Conservation (phyloP, 2,329 filamentous ascomycete genomes). For the Bipolaris zeicola region DNA sequence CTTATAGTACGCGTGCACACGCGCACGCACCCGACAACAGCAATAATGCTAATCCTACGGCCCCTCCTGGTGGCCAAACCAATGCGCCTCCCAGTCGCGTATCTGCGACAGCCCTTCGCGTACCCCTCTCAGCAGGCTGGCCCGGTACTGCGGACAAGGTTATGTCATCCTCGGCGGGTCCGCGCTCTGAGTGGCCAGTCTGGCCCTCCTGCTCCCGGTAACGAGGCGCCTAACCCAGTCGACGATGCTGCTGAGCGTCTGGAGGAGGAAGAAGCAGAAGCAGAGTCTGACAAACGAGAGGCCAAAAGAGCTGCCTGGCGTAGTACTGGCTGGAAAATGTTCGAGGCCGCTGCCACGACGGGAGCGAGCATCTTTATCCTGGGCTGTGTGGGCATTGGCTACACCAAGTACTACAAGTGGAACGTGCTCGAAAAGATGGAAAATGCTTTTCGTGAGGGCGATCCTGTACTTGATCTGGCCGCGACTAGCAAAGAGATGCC, state of each 20-base stretch:
- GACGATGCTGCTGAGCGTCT: slow-evolving; percentile 44
- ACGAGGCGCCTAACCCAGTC: slow-evolving; percentile 47
- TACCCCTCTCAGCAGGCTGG: slow-evolving; percentile 34
- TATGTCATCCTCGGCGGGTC: slow-evolving; percentile 17
- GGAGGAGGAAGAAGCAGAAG: slow-evolving; percentile 20
- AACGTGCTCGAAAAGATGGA: slow-evolving; percentile 91
- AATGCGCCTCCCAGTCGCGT: slow-evolving; percentile 27
- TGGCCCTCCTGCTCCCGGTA: slow-evolving; percentile 44
- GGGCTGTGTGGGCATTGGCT: slow-evolving; percentile 54
- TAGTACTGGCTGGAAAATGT: slow-evolving; percentile 57
- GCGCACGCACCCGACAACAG: slow-evolving; percentile 31
- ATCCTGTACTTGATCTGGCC: slow-evolving; percentile 79
- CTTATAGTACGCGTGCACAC: slow-evolving; percentile 22
- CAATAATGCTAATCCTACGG: slow-evolving; percentile 43
- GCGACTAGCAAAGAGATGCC: slow-evolving; percentile 44
- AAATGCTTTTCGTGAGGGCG: slow-evolving; percentile 87
- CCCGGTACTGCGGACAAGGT: slow-evolving; percentile 18
- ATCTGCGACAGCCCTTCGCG: slow-evolving; percentile 24
- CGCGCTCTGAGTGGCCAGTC: slow-evolving; percentile 43
- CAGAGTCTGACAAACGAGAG: slow-evolving; percentile 11
- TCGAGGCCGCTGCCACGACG: slow-evolving; percentile 57
- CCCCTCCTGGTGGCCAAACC: slow-evolving; percentile 20
- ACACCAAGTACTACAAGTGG: slow-evolving; percentile 74
- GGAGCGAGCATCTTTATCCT: slow-evolving; percentile 58
- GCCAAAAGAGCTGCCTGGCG: slow-evolving; percentile 39